Evolutionary conservation across 495 filamentous ascomycete species (phyloP), one percentile per base, ranked within the genome.

Genomic region (Melanomma pulvis-pyrius): DNA sequence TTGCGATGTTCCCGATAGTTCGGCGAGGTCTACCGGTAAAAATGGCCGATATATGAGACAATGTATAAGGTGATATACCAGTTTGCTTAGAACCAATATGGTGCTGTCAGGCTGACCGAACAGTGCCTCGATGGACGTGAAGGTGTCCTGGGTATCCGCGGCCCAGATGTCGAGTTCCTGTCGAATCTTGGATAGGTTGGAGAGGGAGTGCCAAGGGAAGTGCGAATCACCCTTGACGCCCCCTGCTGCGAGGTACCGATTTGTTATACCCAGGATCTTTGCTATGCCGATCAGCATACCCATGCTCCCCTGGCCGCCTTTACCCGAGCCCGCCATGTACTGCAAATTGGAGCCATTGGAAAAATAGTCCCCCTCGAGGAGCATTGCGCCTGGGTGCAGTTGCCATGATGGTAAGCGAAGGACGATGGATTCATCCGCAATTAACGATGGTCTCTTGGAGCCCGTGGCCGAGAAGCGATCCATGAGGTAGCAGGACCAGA

Each of bases 161-260:
- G 88, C 88, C 91, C 91, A 96, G 48, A 90, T 80, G 69, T 96
- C 90, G 15, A 96, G 79, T 65, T 93, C 90, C 59, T 92, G 89
- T 47, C 91, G 84, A 64, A 96, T 93, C 69, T 92, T 91, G 49
- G 91, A 93, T 0, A 93, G 80, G 68, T 88, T 92, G 8, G 90
- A 93, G 24, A 91, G 81, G 3, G 90, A 84, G 73, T 96, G 90
- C 91, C 91, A 96, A 17, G 91, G 90, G 68, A 93, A 93, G 71
- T 93, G 90, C 0, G 90, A 91, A 72, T 96, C 91, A 49, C 90
- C 90, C 74, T 92, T 93, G 55, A 92, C 90, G 25, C 91, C 91
- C 6, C 91, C 91, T 13, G 90, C 88, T 13, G 90, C 89, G 46
- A 93, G 81, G 75, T 96, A 96, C 64, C 87, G 85, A 65, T 92